phyloP scores from a whole-genome alignment of 1,139 yeast genomes.

The Barnettozyma hawaiiensis region DNA sequence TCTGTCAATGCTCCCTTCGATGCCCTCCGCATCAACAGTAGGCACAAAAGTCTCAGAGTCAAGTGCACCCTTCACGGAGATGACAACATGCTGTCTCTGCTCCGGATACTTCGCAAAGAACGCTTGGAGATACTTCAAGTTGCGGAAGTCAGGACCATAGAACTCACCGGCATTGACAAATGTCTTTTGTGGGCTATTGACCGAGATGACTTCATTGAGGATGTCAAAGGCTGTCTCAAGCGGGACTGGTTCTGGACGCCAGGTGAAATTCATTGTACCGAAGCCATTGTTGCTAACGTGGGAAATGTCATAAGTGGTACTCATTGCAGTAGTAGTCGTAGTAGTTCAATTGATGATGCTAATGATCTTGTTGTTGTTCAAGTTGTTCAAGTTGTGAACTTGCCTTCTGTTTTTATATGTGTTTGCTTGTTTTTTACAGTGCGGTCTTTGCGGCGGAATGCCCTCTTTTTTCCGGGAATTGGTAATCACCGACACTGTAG shows the following conservation, averaged over 20 bases:
- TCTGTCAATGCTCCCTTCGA: constrained; percentile 47
- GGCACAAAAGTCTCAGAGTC: constrained; percentile 36
- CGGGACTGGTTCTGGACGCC: constrained; percentile 43
- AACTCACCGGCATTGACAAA: constrained; percentile 75
- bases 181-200: constrained; percentile 39
- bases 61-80: constrained; percentile 67
- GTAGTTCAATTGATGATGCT: constrained; percentile 44
- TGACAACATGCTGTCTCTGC: constrained; percentile 42
- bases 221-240: constrained; percentile 36
- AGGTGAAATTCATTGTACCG: constrained; percentile 42
- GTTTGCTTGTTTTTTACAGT: not conserved
- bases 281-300: constrained; percentile 14
- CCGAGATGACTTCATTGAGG: constrained; percentile 37
- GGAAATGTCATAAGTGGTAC: not conserved
- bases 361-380: not conserved
- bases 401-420: not conserved
- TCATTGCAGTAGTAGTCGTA: no score
- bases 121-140: constrained; percentile 48
- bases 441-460: not conserved
- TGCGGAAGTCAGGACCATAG: constrained; percentile 53
- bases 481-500: no score
- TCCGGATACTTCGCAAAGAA: constrained; percentile 57
- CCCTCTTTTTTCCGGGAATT: no score
- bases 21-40: constrained; percentile 42
- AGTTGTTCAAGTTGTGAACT: no score